Percentiles rank a stretch among this genome's conserved stretches.
phyloP scores from a whole-genome alignment of 495 filamentous ascomycete species.

The Penicillium coffeae region DNA sequence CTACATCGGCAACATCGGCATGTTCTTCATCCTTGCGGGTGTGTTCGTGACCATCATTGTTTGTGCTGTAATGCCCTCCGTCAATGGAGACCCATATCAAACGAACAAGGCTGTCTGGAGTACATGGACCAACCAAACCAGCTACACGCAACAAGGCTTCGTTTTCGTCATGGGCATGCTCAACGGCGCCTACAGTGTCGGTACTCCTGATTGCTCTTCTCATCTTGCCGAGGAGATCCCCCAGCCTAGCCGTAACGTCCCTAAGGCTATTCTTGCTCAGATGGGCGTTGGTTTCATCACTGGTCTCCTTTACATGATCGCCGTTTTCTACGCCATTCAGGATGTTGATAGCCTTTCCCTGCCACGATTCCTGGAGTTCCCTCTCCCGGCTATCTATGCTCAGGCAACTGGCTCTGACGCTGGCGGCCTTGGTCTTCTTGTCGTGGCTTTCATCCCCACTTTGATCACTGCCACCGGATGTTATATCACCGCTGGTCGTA shows the following conservation, averaged over 20 bases:
- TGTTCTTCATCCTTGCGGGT: constrained; percentile 66
- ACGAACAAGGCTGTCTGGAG: constrained; percentile 58
- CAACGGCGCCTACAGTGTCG: constrained; percentile 82
- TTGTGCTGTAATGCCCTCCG: constrained; percentile 66
- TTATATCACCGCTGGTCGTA: constrained; percentile 73
- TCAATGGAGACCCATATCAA: constrained; percentile 45
- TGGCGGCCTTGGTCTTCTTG: constrained; percentile 54
- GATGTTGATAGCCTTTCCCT: constrained; percentile 34
- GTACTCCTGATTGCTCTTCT: constrained; percentile 70
- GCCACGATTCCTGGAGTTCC: constrained; percentile 62
- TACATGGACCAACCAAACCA: constrained; percentile 62
- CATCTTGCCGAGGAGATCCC: constrained; percentile 85
- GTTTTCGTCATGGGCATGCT: constrained; percentile 79
- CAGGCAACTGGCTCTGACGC: constrained; percentile 69
- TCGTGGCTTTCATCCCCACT: constrained; percentile 64
- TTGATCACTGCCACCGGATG: constrained; percentile 62
- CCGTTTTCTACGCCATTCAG: constrained; percentile 51
- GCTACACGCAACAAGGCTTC: constrained; percentile 65
- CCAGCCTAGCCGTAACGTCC: constrained; percentile 46
- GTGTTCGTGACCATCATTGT: constrained; percentile 70
- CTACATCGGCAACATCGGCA: constrained; percentile 59
- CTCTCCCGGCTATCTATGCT: constrained; percentile 71
- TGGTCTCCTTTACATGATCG: constrained; percentile 47
- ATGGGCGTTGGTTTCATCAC: constrained; percentile 48
- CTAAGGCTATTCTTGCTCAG: constrained; percentile 50